Base-by-base conservation (phyloP, 1,284 basidiomycete genomes). In the Ganoderma resinaceum region DNA sequence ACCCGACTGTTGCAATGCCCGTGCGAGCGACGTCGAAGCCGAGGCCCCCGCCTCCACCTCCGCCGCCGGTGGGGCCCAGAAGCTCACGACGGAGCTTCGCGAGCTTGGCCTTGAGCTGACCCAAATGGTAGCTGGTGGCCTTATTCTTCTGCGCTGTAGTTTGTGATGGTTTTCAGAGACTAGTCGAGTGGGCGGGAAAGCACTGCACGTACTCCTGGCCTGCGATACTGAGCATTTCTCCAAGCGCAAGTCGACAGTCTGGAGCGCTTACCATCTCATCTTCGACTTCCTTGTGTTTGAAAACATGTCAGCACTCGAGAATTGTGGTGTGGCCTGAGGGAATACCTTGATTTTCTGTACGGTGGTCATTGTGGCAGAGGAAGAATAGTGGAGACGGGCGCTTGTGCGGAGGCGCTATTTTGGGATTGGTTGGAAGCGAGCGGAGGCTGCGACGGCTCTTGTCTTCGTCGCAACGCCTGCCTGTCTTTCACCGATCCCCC, bases 11-110 rank as follows among this genome's bases (percentile, higher is more conserved):
- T 1, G 98, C 98, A 76, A 94, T 94, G 80, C 98, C 98, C 11
- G 97, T 99, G 80, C 97, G 88, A 59, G 97, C 96, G 42, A 99
- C 97, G 86, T 99, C 97, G 84, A 99, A 99, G 40, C 96, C 96
- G 26, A 95, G 76, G 52, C 95, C 96, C 16, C 87, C 90, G 0
- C 91, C 92, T 1, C 96, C 96, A 18, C 97, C 97, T 9, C 96
- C 94, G 40, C 95, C 87, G 46, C 91, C 90, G 35, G 87, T 82
- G 2, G 91, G 84, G 3, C 90, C 86, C 76, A 99, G 95, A 65
- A 99, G 91, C 79, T 99, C 98, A 68, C 98, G 89, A 73, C 96
- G 89, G 61, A 99, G 91, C 81, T 99, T 99, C 63, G 98, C 98
- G 62, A 99, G 91, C 82, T 99, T 99, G 70, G 98, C 97, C 82